These are phyloP conservation scores for Boletus reticuloceps DNA, from an alignment of 768 basidiomycete genomes.

Conservation along the genomic window DNA sequence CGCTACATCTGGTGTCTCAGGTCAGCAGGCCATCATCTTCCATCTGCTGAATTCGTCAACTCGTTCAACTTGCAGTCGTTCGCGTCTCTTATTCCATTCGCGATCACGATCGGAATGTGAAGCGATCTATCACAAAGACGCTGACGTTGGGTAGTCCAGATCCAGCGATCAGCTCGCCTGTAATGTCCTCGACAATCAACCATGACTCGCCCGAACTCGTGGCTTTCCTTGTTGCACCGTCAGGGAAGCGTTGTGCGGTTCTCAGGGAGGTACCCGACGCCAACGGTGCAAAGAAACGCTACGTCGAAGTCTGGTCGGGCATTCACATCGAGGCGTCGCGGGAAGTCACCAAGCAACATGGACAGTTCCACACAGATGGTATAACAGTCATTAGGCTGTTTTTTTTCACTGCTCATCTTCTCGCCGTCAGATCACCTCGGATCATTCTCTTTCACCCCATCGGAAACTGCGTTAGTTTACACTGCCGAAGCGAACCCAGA, in stretches of 20 bases:
- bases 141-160: slow-evolving; percentile 28
- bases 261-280: slow-evolving; percentile 38
- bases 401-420: not conserved
- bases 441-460: slow-evolving; percentile 51
- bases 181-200: slow-evolving; percentile 12
- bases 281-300: slow-evolving; percentile 39
- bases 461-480: slow-evolving; percentile 54
- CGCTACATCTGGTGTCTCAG: slow-evolving; percentile 9
- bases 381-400: not conserved
- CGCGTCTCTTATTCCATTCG: slow-evolving; percentile 45
- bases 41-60: not conserved
- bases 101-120: slow-evolving; percentile 51
- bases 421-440: slow-evolving; percentile 46
- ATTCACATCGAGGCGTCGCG: slow-evolving; percentile 42
- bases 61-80: slow-evolving; percentile 29
- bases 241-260: slow-evolving; percentile 40
- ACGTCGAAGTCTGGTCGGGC: slow-evolving; percentile 58
- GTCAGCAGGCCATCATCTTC: slow-evolving; percentile 4
- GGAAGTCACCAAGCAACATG: slow-evolving; percentile 59
- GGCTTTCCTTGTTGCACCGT: slow-evolving; percentile 43
- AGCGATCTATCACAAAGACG: slow-evolving; percentile 42
- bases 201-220: slow-evolving; percentile 36
- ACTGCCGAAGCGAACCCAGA: slow-evolving; percentile 52
- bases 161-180: slow-evolving; percentile 1
- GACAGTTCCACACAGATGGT: slow-evolving; percentile 65